Base-by-base conservation (phyloP, 2,329 filamentous ascomycete genomes). In the Venturia carpophila region DNA sequence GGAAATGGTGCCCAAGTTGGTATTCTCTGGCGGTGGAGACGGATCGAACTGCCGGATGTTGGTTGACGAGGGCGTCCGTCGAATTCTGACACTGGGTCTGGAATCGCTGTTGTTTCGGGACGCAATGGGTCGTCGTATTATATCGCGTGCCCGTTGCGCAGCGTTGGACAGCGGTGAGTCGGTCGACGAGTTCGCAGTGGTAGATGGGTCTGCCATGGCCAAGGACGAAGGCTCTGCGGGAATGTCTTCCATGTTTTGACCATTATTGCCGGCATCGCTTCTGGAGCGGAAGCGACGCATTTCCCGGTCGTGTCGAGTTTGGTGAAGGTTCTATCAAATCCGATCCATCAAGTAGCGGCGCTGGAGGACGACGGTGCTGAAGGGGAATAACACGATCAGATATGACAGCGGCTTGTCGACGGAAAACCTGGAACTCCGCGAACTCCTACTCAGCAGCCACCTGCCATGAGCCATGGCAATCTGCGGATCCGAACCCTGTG, bases 31-130 rank as follows among this genome's bases (percentile, higher is more conserved):
- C 1, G 49, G 1, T 52, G 37, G 27, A 5, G 63, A 17, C 21
- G 47, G 47, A 15, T 37, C 39, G 47, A 64, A 39, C 19, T 47
- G 52, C 13, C 17, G 45, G 15, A 63, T 27, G 19, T 21, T 27
- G 41, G 21, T 39, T 24, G 63, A 64, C 7, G 63, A 64, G 30
- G 63, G 63, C 11, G 47, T 64, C 39, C 63, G 43, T 30, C 63
- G 63, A 60, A 64, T 60, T 17, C 63, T 47, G 4, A 64, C 63
- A 21, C 63, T 64, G 1, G 63, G 47, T 19, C 47, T 60, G 47
- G 52, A 58, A 37, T 58, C 30, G 52, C 30, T 37, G 7, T 58
- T 19, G n/a, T 58, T 58, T 4, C 47, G 21, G 11, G 30, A 58
- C 3, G 27, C 27, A 15, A 39, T 58, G 30, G 52, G 52, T 58